These are phyloP conservation scores for Jacaranda mimosifolia DNA, from an alignment of 257 asterid genomes.

Conservation along the genomic window DNA sequence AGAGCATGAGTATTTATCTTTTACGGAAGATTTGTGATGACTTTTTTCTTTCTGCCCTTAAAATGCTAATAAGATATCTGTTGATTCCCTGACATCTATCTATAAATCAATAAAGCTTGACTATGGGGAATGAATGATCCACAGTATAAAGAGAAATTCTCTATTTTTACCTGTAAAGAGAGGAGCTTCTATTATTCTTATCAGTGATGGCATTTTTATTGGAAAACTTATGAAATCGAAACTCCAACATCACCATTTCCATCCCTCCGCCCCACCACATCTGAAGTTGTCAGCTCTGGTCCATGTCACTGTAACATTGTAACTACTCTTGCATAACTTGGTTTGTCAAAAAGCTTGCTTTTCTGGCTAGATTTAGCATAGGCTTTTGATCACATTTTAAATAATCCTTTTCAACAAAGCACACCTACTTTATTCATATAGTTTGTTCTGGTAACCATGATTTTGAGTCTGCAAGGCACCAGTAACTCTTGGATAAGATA, in stretches of 20 bases:
- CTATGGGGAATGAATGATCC: no score
- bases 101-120: no score
- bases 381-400: not conserved
- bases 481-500: not conserved
- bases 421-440: not conserved
- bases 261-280: not conserved
- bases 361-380: not conserved
- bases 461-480: not conserved
- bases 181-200: no score
- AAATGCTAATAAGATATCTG: no score
- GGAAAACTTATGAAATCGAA: not conserved
- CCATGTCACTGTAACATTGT: not conserved
- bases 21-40: not conserved
- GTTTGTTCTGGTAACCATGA: not conserved
- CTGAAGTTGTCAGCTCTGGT: not conserved
- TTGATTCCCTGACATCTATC: no score
- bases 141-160: no score
- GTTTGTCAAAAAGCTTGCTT: not conserved
- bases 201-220: not conserved
- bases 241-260: not conserved
- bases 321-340: not conserved
- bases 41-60: not conserved
- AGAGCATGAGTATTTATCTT: not conserved
- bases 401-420: not conserved
- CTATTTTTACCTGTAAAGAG: no score